These are phyloP conservation scores for Eucalyptus shirleyi DNA, from an alignment of 345 rosid genomes.

Conservation along the genomic window DNA sequence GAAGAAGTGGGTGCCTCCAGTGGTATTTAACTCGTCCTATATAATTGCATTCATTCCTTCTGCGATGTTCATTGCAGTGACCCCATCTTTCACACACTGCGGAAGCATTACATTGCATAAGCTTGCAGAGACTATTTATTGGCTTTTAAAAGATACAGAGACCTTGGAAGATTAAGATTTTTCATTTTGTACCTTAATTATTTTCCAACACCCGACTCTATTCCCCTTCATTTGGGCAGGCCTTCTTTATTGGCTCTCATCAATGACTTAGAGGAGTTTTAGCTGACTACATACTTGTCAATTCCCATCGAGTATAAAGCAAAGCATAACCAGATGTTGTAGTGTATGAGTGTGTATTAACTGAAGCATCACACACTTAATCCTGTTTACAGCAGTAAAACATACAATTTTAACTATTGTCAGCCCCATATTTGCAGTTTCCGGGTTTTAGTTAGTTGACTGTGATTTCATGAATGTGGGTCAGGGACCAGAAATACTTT, in stretches of 20 bases:
- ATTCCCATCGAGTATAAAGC: not conserved
- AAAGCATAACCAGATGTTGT: not conserved
- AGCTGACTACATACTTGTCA: not conserved
- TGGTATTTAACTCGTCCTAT: conserved; percentile 12
- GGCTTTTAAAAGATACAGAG: not conserved
- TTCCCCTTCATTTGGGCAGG: not conserved
- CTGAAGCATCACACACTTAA: not conserved
- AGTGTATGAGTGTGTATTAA: not conserved
- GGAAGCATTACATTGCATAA: not conserved
- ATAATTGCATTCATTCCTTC: not conserved
- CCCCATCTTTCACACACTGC: not conserved
- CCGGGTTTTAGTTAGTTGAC: not conserved
- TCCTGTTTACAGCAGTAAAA: not conserved
- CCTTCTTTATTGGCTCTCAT: not conserved
- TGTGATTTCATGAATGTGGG: not conserved
- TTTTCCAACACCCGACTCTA: not conserved
- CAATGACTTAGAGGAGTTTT: not conserved
- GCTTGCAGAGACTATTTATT: not conserved
- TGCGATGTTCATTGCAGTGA: not conserved
- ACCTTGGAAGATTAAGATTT: not conserved
- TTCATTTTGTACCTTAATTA: not conserved
- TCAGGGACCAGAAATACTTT: not conserved
- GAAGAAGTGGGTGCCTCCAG: conserved; percentile 24
- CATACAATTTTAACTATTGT: not conserved
- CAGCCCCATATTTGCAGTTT: not conserved